Evolutionary conservation across 305 asterid genomes (phyloP), one percentile per base, ranked within the genome.

Genomic region (Withania somnifera): DNA sequence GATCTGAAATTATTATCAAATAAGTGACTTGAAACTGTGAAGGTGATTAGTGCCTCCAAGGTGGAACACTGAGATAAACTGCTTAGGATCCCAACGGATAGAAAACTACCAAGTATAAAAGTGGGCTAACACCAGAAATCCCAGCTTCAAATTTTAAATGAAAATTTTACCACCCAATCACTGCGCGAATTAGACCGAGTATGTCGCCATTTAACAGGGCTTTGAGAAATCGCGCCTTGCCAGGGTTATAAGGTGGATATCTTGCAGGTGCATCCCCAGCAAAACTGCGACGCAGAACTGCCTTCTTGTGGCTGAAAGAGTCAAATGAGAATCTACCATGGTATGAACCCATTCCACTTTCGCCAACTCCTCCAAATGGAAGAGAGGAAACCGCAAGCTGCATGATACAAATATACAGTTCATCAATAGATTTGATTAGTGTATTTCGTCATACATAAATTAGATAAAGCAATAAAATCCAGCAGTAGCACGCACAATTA

Each of bases 341-440:
- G 88, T 91, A 93, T 4, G 95, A 84, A 40, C 98, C 97, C 82
- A 83, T 90, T 76, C 97, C 97, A 38, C 97, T 93, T 77, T 84
- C 94, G 19, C 97, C 98, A 14, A 93, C 95, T 9, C 98, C 98
- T 47, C 97, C 97, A 69, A 91, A 92, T 6, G 97, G 97, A 86
- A 93, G 84, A 5, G 89, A 68, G 8, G 67, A 13, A 57, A 85
- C 90, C 4, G 84, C 64, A 45, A 91, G 82, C 95, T 92, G 88
- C 88, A 88, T 10, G 58, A 53, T 79, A 20, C 32, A 14, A 78
- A 54, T 78, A 58, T 56, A 36, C 20, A 77, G 51, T 57, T 77
- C 42, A 68, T 45, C 57, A 73, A 50, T 50, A 75, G n/a, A 50
- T 75, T 28, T 75, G 26, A 17, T 9, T 13, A 24, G 26, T 14